A percentile compares a stretch with the other conserved stretches of the same genome.
phyloP scores from a whole-genome alignment of 2,329 filamentous ascomycete species.

The Diaporthe australafricana region DNA sequence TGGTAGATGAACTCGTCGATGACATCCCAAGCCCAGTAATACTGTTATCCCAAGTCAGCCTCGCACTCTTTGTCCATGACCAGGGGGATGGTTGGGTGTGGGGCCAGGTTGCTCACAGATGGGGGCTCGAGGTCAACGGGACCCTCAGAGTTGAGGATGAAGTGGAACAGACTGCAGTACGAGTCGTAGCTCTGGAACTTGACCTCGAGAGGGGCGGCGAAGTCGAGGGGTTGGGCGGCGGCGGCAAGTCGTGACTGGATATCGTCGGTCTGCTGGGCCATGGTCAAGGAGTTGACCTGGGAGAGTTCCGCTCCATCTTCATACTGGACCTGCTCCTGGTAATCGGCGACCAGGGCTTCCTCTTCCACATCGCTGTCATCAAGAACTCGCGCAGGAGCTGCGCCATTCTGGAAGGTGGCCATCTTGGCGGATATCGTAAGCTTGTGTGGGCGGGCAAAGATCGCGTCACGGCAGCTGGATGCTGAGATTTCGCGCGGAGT shows the following conservation, averaged over 20 bases:
- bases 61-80: conserved; percentile 13
- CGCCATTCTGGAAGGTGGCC: conserved; percentile 73
- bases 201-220: conserved; percentile 92
- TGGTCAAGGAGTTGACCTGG: conserved; percentile 75
- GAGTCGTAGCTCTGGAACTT: conserved; percentile 99
- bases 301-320: conserved; percentile 88
- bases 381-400: conserved; percentile 68
- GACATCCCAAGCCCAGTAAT: conserved; percentile 99
- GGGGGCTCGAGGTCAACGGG: conserved; percentile 97
- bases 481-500: conserved; percentile 39
- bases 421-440: conserved; percentile 59
- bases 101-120: conserved; percentile 73
- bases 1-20: conserved; percentile 99
- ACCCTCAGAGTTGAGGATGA: conserved; percentile 98
- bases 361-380: conserved; percentile 95
- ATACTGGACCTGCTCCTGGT: conserved; percentile 95
- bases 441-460: conserved; percentile 50
- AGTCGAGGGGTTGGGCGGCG: conserved; percentile 94
- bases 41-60: conserved; percentile 63
- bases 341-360: conserved; percentile 94
- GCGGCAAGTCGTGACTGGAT: conserved; percentile 92
- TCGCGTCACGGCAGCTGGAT: conserved; percentile 40
- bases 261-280: conserved; percentile 84
- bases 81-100: background rate
- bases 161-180: conserved; percentile 99